Percentiles rank a stretch among this genome's conserved stretches.
Conservation (phyloP, 2,329 filamentous ascomycete genomes). For the Colletotrichum costaricense region DNA sequence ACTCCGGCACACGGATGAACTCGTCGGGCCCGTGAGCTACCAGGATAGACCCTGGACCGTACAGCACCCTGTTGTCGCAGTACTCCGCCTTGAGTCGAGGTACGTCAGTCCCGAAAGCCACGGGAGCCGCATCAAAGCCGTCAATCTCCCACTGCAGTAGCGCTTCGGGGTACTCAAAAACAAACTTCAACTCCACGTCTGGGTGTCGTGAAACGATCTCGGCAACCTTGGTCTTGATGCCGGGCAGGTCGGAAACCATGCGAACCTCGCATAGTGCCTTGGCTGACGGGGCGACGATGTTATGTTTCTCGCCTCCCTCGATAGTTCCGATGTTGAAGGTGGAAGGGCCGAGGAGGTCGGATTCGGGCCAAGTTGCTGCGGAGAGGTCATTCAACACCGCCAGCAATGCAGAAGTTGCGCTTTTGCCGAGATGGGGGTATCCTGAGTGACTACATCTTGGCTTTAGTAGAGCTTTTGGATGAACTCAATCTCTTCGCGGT, state of each 20-base stretch:
- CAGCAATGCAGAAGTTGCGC: slow-evolving; percentile 46
- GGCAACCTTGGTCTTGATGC: slow-evolving; percentile 46
- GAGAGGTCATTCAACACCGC: slow-evolving; percentile 46
- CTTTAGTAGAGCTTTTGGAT: neutral
- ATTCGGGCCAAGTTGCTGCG: slow-evolving; percentile 45
- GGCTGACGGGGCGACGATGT: slow-evolving; percentile 51
- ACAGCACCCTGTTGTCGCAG: slow-evolving; percentile 49
- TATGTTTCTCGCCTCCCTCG: slow-evolving; percentile 51
- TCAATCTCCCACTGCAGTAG: slow-evolving; percentile 51
- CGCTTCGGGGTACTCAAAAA: slow-evolving; percentile 51
- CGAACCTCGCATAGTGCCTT: slow-evolving; percentile 53
- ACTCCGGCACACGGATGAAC: slow-evolving; percentile 46
- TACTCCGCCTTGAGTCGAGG: slow-evolving; percentile 46
- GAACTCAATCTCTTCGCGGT: neutral
- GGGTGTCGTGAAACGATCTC: slow-evolving; percentile 46
- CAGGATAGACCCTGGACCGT: slow-evolving; percentile 52
- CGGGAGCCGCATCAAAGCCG: slow-evolving; percentile 49
- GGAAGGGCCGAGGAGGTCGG: slow-evolving; percentile 50
- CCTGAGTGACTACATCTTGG: slow-evolving; percentile 45
- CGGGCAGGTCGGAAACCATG: slow-evolving; percentile 47
- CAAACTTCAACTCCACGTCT: slow-evolving; percentile 47
- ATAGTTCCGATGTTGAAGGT: slow-evolving; percentile 54
- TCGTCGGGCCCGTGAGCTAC: slow-evolving; percentile 52
- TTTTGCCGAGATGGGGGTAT: slow-evolving; percentile 48
- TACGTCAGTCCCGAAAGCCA: slow-evolving; percentile 53